Conservation (phyloP, 176 grass and related monocot genomes). For the Phoenix roebelenii region DNA sequence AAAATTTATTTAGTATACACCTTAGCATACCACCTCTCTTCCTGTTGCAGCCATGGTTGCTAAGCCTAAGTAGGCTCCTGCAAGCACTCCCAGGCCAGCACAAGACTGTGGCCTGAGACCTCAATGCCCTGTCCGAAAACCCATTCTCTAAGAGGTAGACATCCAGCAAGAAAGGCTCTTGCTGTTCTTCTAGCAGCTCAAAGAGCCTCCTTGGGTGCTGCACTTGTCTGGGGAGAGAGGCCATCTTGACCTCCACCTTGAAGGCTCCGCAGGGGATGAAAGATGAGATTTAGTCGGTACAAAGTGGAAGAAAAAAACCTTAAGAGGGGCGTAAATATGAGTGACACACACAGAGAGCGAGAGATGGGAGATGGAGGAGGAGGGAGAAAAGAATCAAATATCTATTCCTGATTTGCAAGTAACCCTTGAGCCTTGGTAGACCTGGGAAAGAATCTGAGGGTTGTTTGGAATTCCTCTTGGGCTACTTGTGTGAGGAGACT, state of each 20-base stretch:
- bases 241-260: neutral
- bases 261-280: too few species aligned
- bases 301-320: neutral
- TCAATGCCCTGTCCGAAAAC: constrained; percentile 17
- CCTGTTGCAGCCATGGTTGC: constrained; percentile 38
- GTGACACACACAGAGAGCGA: neutral
- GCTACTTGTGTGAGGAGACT: neutral
- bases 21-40: constrained; percentile 19
- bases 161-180: constrained; percentile 91
- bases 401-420: constrained; percentile 6
- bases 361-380: constrained; percentile 11
- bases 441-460: constrained; percentile 5
- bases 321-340: too few species aligned
- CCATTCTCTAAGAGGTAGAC: constrained; percentile 39
- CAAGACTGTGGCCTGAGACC: constrained; percentile 2
- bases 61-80: constrained; percentile 43
- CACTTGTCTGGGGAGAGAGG: constrained; percentile 23
- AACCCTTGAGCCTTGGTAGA: neutral
- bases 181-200: constrained; percentile 91
- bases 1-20: constrained; percentile 14
- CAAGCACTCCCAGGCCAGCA: constrained; percentile 38
- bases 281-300: too few species aligned
- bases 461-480: neutral
- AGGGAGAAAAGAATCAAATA: constrained; percentile 22
- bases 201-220: constrained; percentile 62